phyloP scores from a whole-genome alignment of 169 alveolate species.

The Plasmodium knowlesi region DNA sequence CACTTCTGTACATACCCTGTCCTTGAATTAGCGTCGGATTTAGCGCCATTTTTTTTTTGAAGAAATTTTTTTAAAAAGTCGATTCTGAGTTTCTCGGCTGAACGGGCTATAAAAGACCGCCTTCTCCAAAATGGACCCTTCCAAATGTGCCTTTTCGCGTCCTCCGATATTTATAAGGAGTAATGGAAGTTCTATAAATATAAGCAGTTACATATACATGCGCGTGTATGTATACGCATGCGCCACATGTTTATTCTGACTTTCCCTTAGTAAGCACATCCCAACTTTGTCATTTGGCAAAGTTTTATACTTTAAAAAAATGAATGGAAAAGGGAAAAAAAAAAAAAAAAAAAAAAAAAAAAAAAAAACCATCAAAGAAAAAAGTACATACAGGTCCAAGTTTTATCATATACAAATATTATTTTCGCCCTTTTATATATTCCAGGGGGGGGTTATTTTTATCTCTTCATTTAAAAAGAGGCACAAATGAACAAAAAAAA shows the following conservation, averaged over 20 bases:
- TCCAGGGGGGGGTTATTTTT: background rate
- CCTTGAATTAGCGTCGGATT: conserved; percentile 66
- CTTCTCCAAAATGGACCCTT: background rate
- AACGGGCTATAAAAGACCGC: background rate
- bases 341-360: conserved; percentile 1
- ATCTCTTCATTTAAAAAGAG: background rate
- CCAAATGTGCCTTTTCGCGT: background rate
- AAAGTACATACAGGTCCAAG: background rate
- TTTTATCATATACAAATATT: background rate
- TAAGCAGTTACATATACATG: background rate
- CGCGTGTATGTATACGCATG: conserved; percentile 14
- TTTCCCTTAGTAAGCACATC: conserved; percentile 3
- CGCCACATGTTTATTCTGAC: background rate
- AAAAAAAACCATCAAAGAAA: background rate
- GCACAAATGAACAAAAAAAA: background rate
- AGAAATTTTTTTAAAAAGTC: background rate
- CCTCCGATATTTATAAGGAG: background rate
- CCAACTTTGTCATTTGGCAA: background rate
- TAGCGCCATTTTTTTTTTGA: conserved; percentile 42
- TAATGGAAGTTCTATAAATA: background rate
- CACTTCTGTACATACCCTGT: conserved; percentile 12
- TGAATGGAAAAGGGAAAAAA: background rate
- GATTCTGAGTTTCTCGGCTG: background rate
- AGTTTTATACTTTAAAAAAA: background rate
- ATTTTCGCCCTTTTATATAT: background rate